These are phyloP conservation scores for Ambrosiella xylebori DNA, from an alignment of 2,329 filamentous ascomycete species.

Conservation along the genomic window DNA sequence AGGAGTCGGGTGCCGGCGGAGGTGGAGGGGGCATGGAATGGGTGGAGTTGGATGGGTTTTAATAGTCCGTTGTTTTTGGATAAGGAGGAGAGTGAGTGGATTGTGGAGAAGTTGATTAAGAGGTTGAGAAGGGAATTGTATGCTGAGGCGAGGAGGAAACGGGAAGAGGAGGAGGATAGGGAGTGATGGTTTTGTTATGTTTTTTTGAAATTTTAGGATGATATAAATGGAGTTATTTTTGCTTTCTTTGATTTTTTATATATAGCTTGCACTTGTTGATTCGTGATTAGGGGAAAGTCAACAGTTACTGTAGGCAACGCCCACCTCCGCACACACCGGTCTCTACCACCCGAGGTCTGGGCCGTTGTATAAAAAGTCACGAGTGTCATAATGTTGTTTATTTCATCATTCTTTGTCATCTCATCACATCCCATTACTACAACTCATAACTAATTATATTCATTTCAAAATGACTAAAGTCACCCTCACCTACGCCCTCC, in stretches of 20 bases:
- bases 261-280: too few relatives aligned
- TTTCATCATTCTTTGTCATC: background rate
- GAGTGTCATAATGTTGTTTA: too few relatives aligned
- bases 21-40: conserved; percentile 2
- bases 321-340: background rate
- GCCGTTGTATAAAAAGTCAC: background rate
- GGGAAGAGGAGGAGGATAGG: conserved; percentile 1
- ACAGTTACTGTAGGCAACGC: too few relatives aligned
- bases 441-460: background rate
- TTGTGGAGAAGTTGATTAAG: conserved; percentile 45
- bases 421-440: background rate
- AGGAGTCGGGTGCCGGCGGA: conserved; percentile 2
- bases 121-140: conserved; percentile 40
- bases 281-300: too few relatives aligned
- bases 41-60: conserved; percentile 43
- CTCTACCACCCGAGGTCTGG: background rate
- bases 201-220: background rate
- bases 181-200: background rate
- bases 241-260: background rate
- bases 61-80: conserved; percentile 52
- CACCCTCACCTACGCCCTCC: background rate
- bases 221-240: background rate
- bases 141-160: conserved; percentile 14
- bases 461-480: background rate
- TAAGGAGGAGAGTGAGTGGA: conserved; percentile 55